Conservation (phyloP, 1,139 yeast species). For the Lodderomyces elongisporus region DNA sequence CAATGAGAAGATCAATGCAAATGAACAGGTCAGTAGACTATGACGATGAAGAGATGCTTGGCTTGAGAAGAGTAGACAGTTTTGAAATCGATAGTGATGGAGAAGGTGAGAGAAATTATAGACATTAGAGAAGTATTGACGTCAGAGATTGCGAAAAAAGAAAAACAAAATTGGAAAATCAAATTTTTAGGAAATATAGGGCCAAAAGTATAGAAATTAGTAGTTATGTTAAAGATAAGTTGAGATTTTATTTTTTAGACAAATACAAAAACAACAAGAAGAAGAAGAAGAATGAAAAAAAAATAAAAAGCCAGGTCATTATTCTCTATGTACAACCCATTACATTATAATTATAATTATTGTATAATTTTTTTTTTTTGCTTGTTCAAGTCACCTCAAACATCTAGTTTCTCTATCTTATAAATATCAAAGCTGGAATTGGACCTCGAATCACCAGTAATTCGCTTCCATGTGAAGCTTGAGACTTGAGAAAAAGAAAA, state of each 20-base stretch:
- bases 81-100: slow-evolving; percentile 51
- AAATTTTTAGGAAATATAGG: neutral
- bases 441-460: no score
- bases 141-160: no score
- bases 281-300: neutral
- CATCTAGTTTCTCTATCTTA: no score
- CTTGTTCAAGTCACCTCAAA: no score
- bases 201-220: neutral
- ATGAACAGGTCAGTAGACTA: slow-evolving; percentile 45
- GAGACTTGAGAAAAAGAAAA: no score
- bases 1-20: slow-evolving; percentile 62
- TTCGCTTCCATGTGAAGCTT: no score
- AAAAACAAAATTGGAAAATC: neutral
- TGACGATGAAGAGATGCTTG: slow-evolving; percentile 49
- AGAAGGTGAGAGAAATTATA: slow-evolving; percentile 15
- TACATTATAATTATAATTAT: no score
- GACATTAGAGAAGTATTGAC: slow-evolving; percentile 6
- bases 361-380: no score
- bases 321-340: no score
- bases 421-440: no score
- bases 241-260: neutral
- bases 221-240: no score
- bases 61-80: slow-evolving; percentile 59
- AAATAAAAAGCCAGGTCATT: neutral
- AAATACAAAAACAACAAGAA: neutral